Conservation (phyloP, 2,329 filamentous ascomycete genomes). For the Nothopassalora personata region DNA sequence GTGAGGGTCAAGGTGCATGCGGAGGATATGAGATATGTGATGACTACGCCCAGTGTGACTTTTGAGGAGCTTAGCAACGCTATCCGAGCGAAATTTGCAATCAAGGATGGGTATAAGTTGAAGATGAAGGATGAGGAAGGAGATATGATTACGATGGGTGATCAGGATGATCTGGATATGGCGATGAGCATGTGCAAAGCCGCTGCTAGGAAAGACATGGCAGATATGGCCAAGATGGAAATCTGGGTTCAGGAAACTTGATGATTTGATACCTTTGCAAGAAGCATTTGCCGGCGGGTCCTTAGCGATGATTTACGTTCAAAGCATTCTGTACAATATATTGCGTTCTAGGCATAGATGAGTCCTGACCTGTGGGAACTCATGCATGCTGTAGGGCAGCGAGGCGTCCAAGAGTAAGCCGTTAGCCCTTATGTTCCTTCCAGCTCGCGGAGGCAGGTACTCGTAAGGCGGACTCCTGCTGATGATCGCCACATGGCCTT, state of each 20-base stretch:
- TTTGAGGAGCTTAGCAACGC: slow-evolving; percentile 73
- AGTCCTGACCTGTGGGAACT: background rate
- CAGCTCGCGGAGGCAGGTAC: background rate
- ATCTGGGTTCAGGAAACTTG: slow-evolving; percentile 45
- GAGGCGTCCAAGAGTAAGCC: background rate
- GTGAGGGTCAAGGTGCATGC: slow-evolving; percentile 88
- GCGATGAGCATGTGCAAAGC: slow-evolving; percentile 61
- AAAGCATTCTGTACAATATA: background rate
- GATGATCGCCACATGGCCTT: background rate
- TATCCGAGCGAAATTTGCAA: slow-evolving; percentile 80
- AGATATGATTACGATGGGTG: slow-evolving; percentile 95
- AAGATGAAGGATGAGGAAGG: slow-evolving; percentile 82
- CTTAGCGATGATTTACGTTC: background rate
- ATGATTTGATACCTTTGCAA: background rate
- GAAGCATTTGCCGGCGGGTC: background rate
- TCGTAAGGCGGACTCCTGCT: background rate
- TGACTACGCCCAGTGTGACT: slow-evolving; percentile 67
- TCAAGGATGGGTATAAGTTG: slow-evolving; percentile 74
- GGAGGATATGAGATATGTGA: slow-evolving; percentile 87
- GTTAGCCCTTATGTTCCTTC: background rate
- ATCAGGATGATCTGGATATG: slow-evolving; percentile 94
- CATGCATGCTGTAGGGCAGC: background rate
- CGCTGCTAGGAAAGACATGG: slow-evolving; percentile 62
- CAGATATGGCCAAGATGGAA: slow-evolving; percentile 91
- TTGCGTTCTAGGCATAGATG: background rate